phyloP scores from a whole-genome alignment of 164 flowering plant genomes.

The Nymphaea colorata region DNA sequence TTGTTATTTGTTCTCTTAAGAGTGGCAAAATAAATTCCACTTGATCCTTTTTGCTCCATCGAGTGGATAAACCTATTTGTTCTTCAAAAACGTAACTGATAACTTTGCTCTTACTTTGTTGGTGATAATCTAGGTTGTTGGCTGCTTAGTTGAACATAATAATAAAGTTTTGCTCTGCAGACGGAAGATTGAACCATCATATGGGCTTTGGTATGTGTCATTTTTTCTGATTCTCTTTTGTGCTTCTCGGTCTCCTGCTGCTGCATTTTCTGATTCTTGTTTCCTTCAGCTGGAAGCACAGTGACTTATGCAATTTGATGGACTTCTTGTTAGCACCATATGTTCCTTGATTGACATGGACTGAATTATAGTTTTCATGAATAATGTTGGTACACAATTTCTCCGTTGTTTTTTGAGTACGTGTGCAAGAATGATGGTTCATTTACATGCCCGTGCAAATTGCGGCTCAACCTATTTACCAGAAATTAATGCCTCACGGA shows the following conservation, averaged over 20 bases:
- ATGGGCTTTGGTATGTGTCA: slow-evolving; percentile 73
- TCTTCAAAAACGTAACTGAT: background rate
- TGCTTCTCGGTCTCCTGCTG: background rate
- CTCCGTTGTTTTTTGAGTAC: no score
- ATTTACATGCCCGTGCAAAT: no score
- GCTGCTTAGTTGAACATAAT: slow-evolving; percentile 89
- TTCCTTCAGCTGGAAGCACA: background rate
- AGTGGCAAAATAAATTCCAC: background rate
- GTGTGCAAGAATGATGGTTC: no score
- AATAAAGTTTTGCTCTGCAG: slow-evolving; percentile 74
- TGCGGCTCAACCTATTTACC: no score
- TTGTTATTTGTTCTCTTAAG: no score
- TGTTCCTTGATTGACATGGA: background rate
- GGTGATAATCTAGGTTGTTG: slow-evolving; percentile 54
- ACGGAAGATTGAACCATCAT: slow-evolving; percentile 83
- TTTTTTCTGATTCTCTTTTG: background rate
- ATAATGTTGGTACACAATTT: no score
- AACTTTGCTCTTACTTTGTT: background rate
- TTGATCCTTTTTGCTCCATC: background rate
- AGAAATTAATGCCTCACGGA: no score
- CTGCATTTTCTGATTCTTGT: background rate
- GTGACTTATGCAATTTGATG: background rate
- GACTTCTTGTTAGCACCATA: background rate
- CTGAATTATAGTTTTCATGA: background rate
- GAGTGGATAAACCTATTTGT: background rate